Percentiles rank a stretch among this genome's conserved stretches.
phyloP scores from a whole-genome alignment of 257 asterid species.

The Eucommia ulmoides region DNA sequence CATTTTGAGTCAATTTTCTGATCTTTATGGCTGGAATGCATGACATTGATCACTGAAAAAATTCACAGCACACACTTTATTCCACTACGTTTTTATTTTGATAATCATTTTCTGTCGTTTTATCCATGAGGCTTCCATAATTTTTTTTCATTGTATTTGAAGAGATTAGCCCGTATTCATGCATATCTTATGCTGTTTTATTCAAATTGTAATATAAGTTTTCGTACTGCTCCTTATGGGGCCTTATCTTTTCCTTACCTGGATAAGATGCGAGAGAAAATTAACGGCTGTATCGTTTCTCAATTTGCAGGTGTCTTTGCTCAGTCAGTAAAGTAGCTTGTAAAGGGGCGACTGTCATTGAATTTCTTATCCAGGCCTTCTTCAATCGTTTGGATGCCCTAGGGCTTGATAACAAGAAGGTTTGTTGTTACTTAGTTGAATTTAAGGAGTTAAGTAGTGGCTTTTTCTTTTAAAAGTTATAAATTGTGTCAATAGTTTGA shows the following conservation, averaged over 20 bases:
- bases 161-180: too few relatives aligned
- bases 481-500: neutral
- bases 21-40: neutral
- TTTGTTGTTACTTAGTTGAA: slow-evolving; percentile 3
- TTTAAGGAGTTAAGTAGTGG: neutral
- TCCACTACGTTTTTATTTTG: too few relatives aligned
- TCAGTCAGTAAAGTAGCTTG: slow-evolving; percentile 78
- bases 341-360: slow-evolving; percentile 61
- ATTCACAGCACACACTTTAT: too few relatives aligned
- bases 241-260: neutral
- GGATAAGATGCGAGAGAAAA: too few relatives aligned
- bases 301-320: slow-evolving; percentile 78
- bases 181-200: neutral
- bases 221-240: neutral
- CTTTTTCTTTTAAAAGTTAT: neutral
- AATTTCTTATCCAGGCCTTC: slow-evolving; percentile 76
- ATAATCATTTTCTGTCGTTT: too few relatives aligned
- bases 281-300: neutral
- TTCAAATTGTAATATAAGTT: neutral
- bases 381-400: slow-evolving; percentile 68
- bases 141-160: neutral
- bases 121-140: neutral
- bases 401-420: slow-evolving; percentile 84
- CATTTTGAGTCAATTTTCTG: too few relatives aligned
- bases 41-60: too few relatives aligned